Evolutionary conservation across 2,329 filamentous ascomycete species (phyloP), one percentile per base, ranked within the genome.

Genomic region (Ascochyta koolunga): DNA sequence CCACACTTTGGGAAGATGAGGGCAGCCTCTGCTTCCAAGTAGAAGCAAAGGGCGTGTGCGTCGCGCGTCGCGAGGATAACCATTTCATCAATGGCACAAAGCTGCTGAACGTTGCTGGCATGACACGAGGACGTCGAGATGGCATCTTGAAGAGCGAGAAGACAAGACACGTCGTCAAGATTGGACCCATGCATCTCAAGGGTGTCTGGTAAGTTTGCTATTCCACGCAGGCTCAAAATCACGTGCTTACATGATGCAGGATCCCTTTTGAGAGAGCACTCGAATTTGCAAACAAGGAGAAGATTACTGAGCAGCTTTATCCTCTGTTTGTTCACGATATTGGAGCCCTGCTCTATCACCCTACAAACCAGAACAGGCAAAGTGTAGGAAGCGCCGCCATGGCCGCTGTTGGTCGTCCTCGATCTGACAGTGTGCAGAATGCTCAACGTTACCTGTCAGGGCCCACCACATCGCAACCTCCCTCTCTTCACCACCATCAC

Each of bases 1-100:
- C 95, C 8, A 99, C 95, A 0, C 76, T 99, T 21, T 99, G 95
- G 95, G 95, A 98, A 79, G 95, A 99, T 64, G 95, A 99, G 72
- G 95, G 95, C 29, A 98, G 92, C 71, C 81, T 98, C 25, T 99
- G 95, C 78, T 99, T 98, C 73, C 95, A 98, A 74, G 95, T 98
- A 1, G 95, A 98, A 76, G 93, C 95, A 3, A 89, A 95, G 64
- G 93, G 93, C 41, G 93, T 99, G 47, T 99, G 95, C 74, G 95
- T 98, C 52, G 93, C 93, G 47, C 86, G 95, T 63, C 84, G 95
- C 72, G 93, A 98, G 85, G 92, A 91, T 95, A 98, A 97, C 77
- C 91, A 96, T 78, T 97, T 99, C 91, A 97, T 99, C 76, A 99
- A 98, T 69, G 95, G 95, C 16, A 99, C 95, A 1, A 99, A 98